Base-by-base conservation (phyloP, 169 alveolate genomes). In the Eimeria acervulina region DNA sequence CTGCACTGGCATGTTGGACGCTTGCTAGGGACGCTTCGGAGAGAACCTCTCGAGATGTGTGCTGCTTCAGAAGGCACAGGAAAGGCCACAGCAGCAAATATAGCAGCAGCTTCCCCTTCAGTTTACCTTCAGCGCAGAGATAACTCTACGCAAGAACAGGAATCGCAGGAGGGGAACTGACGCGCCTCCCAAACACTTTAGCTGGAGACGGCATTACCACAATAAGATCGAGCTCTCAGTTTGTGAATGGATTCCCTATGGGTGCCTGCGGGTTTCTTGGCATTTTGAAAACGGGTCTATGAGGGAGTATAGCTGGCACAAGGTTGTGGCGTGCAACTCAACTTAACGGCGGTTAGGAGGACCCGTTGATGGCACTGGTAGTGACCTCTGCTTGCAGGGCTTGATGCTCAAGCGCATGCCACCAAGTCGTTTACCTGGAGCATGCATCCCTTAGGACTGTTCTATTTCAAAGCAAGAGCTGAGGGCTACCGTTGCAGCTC, bases 71-170 rank as follows among this genome's bases (percentile, higher is more conserved):
- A 33, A 36, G 84, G 28, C 31, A 6, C 28, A 19, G 63, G 38
- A 40, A 38, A 40, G 21, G 55, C 87, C 55, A 40, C 87, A 76
- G 87, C 88, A 78, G 33, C 85, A 13, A 44, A 26, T 12, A 59
- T 59, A 78, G 88, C 88, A 38, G 88, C 33, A 78, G 88, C 63
- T 2, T 0, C 17, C 38, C 6, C 38, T 2, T 21, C 74, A 26
- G 74, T n/a, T 1, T 31, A 5, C 21, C 3, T 10, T 31, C 80
- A 6, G 12, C 80, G 10, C 80, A 28, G 42, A 23, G 74, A 7
- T 68, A 31, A 31, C 40, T 26, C 28, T 66, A 26, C 17, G 90
- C 68, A 42, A 31, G 36, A n/a, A 44, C 26, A 80, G 44, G 70
- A 44, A 68, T 68, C 6, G 40, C 51, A 40, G n/a, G 42, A 38